Conservation (phyloP, 805 yeast species). For the Yarrowia hollandica region DNA sequence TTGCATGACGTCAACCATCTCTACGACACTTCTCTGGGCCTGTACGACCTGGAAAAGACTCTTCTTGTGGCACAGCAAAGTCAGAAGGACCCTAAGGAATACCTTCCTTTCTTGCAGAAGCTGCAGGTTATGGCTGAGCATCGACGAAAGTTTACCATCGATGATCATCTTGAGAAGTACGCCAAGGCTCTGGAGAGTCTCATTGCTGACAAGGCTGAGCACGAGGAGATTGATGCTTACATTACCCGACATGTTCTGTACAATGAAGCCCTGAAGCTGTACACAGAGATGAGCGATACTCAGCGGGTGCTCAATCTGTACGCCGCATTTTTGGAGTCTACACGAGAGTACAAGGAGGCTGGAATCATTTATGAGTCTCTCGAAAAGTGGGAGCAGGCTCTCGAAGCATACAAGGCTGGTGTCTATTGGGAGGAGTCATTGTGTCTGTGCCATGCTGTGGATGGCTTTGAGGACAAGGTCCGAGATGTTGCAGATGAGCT, state of each 20-base stretch:
- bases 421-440: conserved; percentile 87
- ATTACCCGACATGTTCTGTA: conserved; percentile 69
- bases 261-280: conserved; percentile 63
- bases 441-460: conserved; percentile 23
- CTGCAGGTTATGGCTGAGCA: conserved; percentile 65
- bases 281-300: conserved; percentile 50
- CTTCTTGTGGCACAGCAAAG: conserved; percentile 90
- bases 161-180: conserved; percentile 67
- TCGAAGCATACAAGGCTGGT: conserved; percentile 66
- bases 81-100: conserved; percentile 97
- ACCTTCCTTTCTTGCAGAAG: conserved; percentile 84
- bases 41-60: conserved; percentile 79
- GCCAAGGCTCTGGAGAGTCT: conserved; percentile 76
- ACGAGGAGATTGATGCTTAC: conserved; percentile 62
- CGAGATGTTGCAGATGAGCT: conserved; percentile 58
- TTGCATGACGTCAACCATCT: conserved; percentile 83
- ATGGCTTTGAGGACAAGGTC: conserved; percentile 46
- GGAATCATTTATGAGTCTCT: conserved; percentile 76
- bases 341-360: conserved; percentile 67
- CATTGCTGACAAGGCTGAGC: conserved; percentile 39
- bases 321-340: conserved; percentile 61
- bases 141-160: conserved; percentile 74
- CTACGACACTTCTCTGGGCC: conserved; percentile 75
- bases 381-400: conserved; percentile 56
- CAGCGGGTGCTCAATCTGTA: conserved; percentile 56